Evolutionary conservation across 2,329 filamentous ascomycete species (phyloP), one percentile per base, ranked within the genome.

Genomic region (Epichloe elymi): DNA sequence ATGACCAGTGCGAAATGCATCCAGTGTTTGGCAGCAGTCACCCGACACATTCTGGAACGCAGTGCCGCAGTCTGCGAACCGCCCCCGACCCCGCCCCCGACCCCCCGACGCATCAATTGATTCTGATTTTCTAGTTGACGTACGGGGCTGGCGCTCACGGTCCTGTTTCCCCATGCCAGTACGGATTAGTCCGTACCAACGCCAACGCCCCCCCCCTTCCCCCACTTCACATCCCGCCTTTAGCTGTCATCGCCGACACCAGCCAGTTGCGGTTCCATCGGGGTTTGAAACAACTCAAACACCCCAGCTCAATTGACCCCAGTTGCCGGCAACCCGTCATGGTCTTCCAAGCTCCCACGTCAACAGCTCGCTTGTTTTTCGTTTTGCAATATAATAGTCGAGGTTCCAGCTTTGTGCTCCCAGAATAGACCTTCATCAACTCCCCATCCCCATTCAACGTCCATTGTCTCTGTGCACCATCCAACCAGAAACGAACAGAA

Each of bases 111-210:
- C 30, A 20, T 30, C 33, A 35, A 33, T 15, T 10, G 26, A 30
- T 30, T 30, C 8, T 4, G 10, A 8, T 30, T 10, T 30, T 30
- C 8, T 4, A 30, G 26, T 30, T 10, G 23, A 26, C 23, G 23
- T 26, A 26, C 23, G 23, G 23, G 26, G 26, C 26, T 30, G 36
- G 37, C 14, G n/a, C 26, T 42, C n/a, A 44, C 57, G 53, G 56
- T 55, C 46, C 56, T 40, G 52, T 55, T 57, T 56, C 51, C 56
- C 57, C 55, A 51, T 55, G 55, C 56, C 47, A 44, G 35, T 6
- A 23, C 20, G 20, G 20, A 23, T 4, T 23, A 23, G 5, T 23
- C 23, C 23, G 23, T 44, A 50, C 46, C 47, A n/a, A 38, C 33
- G 41, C 43, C 26, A 10, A 30, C 26, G 8, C 51, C 36, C 43